phyloP scores from a whole-genome alignment of 331 rosid genomes.

The Quercus lobata region DNA sequence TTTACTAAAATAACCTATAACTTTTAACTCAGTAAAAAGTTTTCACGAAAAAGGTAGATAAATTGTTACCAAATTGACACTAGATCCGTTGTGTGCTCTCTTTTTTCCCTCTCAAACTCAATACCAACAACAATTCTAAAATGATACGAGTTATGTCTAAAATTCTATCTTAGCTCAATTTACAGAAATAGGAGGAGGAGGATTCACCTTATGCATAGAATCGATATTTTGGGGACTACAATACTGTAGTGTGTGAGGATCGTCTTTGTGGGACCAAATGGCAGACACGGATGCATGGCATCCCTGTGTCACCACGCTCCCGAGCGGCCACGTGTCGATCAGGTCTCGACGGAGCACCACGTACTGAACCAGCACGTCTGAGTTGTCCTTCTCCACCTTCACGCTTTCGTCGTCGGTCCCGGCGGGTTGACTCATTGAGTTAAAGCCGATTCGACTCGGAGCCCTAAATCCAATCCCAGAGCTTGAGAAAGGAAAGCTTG shows the following conservation, averaged over 20 bases:
- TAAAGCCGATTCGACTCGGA: slow-evolving; percentile 29
- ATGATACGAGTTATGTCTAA: no score
- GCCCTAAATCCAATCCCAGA: slow-evolving; percentile 13
- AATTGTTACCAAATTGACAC: no score
- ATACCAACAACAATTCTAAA: no score
- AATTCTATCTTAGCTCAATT: no score
- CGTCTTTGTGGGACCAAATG: slow-evolving; percentile 69
- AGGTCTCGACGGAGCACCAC: slow-evolving; percentile 94
- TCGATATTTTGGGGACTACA: slow-evolving; percentile 68
- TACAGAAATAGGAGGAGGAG: not conserved
- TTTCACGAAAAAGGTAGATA: no score
- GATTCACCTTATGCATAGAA: slow-evolving; percentile 71
- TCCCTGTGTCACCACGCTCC: slow-evolving; percentile 83
- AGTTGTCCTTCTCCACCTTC: slow-evolving; percentile 23
- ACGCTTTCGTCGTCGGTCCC: slow-evolving; percentile 20
- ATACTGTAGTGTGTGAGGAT: slow-evolving; percentile 49
- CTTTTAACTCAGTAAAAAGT: no score
- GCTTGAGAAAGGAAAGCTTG: not conserved
- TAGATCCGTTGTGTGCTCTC: no score
- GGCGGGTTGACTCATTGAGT: slow-evolving; percentile 61
- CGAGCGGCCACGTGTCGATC: slow-evolving; percentile 82
- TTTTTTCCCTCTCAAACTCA: no score
- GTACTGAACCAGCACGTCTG: slow-evolving; percentile 67
- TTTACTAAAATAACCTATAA: no score
- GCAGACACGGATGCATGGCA: slow-evolving; percentile 91